Evolutionary conservation across 192 early-diverging fungal species (phyloP).

Genomic region (Rhizophagus clarus): DNA sequence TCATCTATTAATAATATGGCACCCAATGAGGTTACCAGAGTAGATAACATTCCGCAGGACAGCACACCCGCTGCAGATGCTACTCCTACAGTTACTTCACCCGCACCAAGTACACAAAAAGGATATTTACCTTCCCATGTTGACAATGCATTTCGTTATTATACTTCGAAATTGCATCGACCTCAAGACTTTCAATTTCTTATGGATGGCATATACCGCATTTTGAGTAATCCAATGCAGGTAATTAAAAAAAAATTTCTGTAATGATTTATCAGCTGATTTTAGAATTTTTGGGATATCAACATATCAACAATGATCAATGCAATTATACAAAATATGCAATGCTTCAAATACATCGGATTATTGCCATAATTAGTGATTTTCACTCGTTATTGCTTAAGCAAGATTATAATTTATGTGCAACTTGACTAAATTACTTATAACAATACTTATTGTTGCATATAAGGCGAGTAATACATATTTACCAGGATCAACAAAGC

Average conservation of each 20-base stretch:
- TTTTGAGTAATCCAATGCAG: conserved; percentile 79
- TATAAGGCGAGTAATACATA: conserved; percentile 69
- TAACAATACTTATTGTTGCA: neutral
- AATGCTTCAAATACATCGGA: too few relatives aligned
- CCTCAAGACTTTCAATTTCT: conserved; percentile 83
- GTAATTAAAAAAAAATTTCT: conserved; percentile 20
- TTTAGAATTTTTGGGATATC: too few relatives aligned
- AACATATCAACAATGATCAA: neutral
- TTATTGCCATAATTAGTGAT: neutral
- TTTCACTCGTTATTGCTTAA: neutral
- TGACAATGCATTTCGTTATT: conserved; percentile 79
- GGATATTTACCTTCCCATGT: conserved; percentile 12
- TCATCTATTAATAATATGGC: neutral
- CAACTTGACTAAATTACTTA: neutral
- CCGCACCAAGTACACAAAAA: neutral
- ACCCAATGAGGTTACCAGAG: neutral
- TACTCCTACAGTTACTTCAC: neutral
- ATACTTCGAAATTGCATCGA: conserved; percentile 80
- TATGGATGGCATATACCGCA: conserved; percentile 73
- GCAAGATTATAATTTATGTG: too few relatives aligned
- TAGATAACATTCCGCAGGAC: neutral
- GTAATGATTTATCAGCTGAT: too few relatives aligned
- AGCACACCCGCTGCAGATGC: neutral
- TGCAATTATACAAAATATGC: too few relatives aligned
- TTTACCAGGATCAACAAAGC: conserved; percentile 75